Evolutionary conservation across 1,284 basidiomycete species (phyloP), one percentile per base, ranked within the genome.

Genomic region (Phellopilus nigrolimitatus): DNA sequence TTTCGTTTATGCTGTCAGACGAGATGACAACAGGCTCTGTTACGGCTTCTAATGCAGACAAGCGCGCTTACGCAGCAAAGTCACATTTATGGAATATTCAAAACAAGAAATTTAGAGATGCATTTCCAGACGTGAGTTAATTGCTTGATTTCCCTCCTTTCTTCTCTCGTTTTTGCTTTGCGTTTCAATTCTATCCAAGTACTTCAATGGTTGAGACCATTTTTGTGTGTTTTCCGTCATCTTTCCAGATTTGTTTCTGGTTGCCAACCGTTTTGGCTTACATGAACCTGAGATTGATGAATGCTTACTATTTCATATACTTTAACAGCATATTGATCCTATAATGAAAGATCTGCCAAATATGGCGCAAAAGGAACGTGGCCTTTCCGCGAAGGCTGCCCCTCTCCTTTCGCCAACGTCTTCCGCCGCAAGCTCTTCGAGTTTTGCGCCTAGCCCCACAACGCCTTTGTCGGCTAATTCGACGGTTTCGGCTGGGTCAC

Each of bases 11-110:
- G 95, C 79, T 95, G 49, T 87, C 90, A 1, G 92, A 97, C 61
- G 94, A 97, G 72, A 93, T 97, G 80, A 97, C 94, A 0, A 95
- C 94, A 0, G 94, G 94, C 9, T 91, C 89, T 1, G 82, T 95
- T 39, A 89, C 80, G 13, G 85, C 89, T 0, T 80, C 84, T n/a
- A 82, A 87, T 43, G 72, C 76, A 3, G 88, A 95, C 63, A 94
- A 94, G 68, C 80, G 79, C 47, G 68, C 73, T 0, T 84, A 91
- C 54, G 93, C 94, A 0, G 70, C 74, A 3, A 78, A 84, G 52
- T 93, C 89, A 64, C 94, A 97, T 65, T 68, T 74, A 0, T 95
- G 88, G 82, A 97, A 97, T 66, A 62, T 93, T 37, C 66, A 71
- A 31, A 88, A 91, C 65, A 76, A 81, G 57, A 80, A 85, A 61